Evolutionary conservation across 108 stramenopile genomes (phyloP).

Genomic region (Craspedostauros australis): DNA sequence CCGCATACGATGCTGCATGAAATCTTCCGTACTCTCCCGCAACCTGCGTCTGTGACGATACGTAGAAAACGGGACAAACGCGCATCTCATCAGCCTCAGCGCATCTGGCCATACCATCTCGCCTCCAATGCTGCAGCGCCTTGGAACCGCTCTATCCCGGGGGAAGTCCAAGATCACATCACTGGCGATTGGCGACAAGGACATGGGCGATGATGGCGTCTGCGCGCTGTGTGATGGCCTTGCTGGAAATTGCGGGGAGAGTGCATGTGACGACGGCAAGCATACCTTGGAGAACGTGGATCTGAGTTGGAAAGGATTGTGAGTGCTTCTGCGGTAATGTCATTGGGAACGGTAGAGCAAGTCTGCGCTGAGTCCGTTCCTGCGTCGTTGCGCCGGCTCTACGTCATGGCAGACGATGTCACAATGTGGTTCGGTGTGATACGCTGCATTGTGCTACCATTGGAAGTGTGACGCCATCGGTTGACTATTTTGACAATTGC

Average conservation of each 20-base stretch:
- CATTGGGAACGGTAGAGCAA: background rate
- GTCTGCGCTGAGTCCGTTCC: background rate
- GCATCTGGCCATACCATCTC: constrained; percentile 65
- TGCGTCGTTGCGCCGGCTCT: no score
- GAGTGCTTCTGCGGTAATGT: background rate
- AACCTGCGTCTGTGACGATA: no score
- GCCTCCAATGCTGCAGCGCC: constrained; percentile 31
- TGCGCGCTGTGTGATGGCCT: constrained; percentile 43
- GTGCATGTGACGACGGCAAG: constrained; percentile 15
- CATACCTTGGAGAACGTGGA: constrained; percentile 40
- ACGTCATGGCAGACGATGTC: no score
- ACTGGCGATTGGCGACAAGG: constrained; percentile 56
- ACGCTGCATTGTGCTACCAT: no score
- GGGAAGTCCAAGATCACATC: constrained; percentile 12
- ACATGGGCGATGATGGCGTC: constrained; percentile 67
- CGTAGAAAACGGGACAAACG: constrained; percentile 37
- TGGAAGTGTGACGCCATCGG: no score
- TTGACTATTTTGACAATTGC: no score
- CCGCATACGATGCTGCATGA: constrained; percentile 15
- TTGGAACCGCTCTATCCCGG: constrained; percentile 43
- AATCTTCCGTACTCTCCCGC: background rate
- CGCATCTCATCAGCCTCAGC: constrained; percentile 42
- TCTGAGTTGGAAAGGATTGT: constrained; percentile 55
- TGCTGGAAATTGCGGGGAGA: no score
- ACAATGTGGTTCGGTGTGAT: no score